Evolutionary conservation across 139 green algal genomes (phyloP).

Genomic region (Chlamydomonas sp.): DNA sequence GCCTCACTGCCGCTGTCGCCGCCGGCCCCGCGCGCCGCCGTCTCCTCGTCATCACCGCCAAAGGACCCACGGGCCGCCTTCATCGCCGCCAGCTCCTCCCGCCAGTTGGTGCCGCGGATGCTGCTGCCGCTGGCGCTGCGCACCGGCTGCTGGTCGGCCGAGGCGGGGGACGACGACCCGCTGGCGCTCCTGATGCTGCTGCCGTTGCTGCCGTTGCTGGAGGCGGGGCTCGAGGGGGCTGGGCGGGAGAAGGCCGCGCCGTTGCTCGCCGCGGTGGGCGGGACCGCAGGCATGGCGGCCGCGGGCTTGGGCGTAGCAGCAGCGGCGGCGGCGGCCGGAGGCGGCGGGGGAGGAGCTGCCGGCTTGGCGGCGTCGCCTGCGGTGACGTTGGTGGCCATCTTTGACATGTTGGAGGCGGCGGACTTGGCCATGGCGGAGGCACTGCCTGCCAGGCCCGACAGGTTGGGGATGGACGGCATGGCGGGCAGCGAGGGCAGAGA

Average conservation of each 20-base stretch:
- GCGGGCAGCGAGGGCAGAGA: neutral
- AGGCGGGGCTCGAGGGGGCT: no score
- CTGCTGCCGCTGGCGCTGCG: conserved; percentile 2
- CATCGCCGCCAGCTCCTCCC: conserved; percentile 14
- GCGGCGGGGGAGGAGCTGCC: no score
- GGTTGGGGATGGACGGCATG: neutral
- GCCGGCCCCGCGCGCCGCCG: neutral
- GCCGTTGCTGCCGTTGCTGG: neutral
- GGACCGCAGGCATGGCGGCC: neutral
- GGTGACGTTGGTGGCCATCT: conserved; percentile 4
- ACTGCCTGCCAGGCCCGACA: conserved; percentile 1
- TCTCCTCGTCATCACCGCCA: neutral
- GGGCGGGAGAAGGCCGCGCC: neutral
- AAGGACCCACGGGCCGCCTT: neutral
- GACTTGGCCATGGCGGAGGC: conserved; percentile 4
- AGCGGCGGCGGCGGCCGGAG: no score
- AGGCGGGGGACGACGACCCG: neutral
- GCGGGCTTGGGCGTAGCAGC: neutral
- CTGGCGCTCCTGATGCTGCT: neutral
- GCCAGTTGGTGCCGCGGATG: conserved; percentile 8
- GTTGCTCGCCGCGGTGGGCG: neutral
- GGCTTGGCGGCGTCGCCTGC: neutral
- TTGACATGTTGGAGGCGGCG: conserved; percentile 15
- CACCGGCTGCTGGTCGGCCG: no score
- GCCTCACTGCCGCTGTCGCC: neutral